These are phyloP conservation scores for Monilinia fructigena DNA, from an alignment of 2,329 filamentous ascomycete species.

Conservation along the genomic window DNA sequence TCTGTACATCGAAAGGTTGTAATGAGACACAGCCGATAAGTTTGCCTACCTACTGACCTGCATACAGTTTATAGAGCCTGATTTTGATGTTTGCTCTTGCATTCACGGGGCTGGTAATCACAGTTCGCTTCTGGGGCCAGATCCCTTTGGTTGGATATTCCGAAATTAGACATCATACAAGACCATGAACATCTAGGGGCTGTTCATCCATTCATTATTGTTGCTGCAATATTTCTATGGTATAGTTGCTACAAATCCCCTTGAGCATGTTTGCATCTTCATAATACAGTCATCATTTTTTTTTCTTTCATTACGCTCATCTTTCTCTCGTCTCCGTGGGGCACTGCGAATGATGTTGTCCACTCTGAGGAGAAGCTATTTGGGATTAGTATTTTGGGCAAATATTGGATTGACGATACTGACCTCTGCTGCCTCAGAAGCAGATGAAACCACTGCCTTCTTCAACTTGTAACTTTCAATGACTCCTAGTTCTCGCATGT, in stretches of 20 bases:
- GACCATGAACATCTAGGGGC: constrained; percentile 2
- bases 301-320: constrained; percentile 48
- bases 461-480: constrained; percentile 99
- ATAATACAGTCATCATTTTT: constrained; percentile 37
- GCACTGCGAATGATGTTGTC: constrained; percentile 98
- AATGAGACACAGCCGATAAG: neutral
- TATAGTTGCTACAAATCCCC: constrained; percentile 39
- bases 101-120: neutral
- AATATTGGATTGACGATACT: constrained; percentile 40
- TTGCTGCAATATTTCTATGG: constrained; percentile 40
- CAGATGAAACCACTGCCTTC: constrained; percentile 93
- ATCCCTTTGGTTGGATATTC: neutral
- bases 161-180: neutral
- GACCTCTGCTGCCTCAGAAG: constrained; percentile 95
- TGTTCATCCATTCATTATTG: constrained; percentile 28
- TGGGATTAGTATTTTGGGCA: constrained; percentile 38
- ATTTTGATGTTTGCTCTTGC: neutral
- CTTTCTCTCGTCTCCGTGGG: constrained; percentile 80
- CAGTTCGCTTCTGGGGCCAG: neutral
- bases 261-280: constrained; percentile 30
- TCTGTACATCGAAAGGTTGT: neutral
- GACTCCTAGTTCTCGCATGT: constrained; percentile 94
- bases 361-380: constrained; percentile 80
- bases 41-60: neutral
- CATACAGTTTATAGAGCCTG: neutral